A percentile compares a stretch with the other conserved stretches of the same genome.
These are phyloP conservation scores for Oryza meridionalis DNA, from an alignment of 176 grass and related monocot genomes.

Conservation along the genomic window DNA sequence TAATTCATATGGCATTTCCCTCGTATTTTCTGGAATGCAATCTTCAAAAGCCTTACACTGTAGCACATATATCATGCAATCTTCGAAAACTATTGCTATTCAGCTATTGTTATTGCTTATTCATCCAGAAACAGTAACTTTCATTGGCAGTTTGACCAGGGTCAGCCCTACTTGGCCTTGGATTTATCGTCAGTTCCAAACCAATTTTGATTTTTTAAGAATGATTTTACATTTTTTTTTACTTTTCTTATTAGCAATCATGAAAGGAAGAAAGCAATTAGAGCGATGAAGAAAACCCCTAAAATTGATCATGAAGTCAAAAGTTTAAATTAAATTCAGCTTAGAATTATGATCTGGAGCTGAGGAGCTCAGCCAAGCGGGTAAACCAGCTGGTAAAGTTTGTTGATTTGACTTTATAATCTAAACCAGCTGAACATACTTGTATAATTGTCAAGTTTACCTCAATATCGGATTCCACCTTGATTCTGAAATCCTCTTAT, in stretches of 20 bases:
- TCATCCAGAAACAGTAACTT: slow-evolving; percentile 20
- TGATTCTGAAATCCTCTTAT: not conserved
- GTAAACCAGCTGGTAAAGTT: not conserved
- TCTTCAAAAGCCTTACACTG: not conserved
- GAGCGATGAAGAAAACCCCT: not conserved
- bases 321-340: not conserved
- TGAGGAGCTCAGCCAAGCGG: not conserved
- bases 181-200: too few species aligned
- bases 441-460: not conserved
- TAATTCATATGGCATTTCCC: not conserved
- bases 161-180: not conserved
- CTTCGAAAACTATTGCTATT: too few species aligned
- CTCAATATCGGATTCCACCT: not conserved
- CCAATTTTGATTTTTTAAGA: too few species aligned
- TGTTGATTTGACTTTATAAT: not conserved
- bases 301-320: not conserved
- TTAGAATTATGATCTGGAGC: not conserved
- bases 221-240: too few species aligned
- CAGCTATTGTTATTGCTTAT: not conserved
- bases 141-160: not conserved
- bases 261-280: not conserved
- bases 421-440: not conserved
- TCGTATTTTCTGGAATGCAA: slow-evolving; percentile 14
- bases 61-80: not conserved
- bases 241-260: too few species aligned